Evolutionary conservation across 805 yeast species (phyloP).

Genomic region (Candida morakotiae): DNA sequence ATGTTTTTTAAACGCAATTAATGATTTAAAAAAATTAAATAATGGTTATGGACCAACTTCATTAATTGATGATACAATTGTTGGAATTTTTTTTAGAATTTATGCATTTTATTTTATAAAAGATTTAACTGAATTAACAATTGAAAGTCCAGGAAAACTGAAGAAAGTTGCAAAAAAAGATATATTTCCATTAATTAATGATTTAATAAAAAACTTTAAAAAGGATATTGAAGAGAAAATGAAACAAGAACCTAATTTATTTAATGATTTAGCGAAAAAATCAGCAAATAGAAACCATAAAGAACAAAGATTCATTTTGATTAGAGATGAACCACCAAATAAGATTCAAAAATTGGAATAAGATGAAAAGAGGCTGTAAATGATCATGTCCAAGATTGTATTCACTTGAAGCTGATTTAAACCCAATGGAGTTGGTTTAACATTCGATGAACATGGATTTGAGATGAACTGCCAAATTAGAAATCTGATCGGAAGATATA

Average conservation of each 20-base stretch:
- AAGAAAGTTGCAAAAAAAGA: constrained; percentile 40
- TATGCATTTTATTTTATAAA: constrained; percentile 24
- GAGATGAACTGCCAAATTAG: too few species aligned
- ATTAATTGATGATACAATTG: constrained; percentile 66
- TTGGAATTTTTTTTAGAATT: constrained; percentile 53
- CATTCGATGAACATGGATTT: too few species aligned
- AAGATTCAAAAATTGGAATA: background rate
- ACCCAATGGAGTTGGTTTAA: too few species aligned
- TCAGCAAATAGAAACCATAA: background rate
- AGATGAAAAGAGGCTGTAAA: too few species aligned
- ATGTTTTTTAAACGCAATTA: constrained; percentile 45
- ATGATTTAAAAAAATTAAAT: constrained; percentile 65
- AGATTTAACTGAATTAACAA: constrained; percentile 5
- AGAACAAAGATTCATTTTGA: too few species aligned
- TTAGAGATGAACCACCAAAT: background rate
- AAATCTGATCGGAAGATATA: too few species aligned
- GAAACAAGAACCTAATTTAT: constrained; percentile 27
- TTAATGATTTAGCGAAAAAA: constrained; percentile 21
- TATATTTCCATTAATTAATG: constrained; percentile 36
- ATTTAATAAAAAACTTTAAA: constrained; percentile 25
- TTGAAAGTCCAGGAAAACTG: constrained; percentile 20
- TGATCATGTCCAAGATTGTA: too few species aligned
- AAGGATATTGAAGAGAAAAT: constrained; percentile 26
- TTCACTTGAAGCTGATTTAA: too few species aligned
- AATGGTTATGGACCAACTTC: constrained; percentile 82